These are phyloP conservation scores for Xerocomus spinulosus DNA, from an alignment of 768 basidiomycete genomes.

Conservation along the genomic window DNA sequence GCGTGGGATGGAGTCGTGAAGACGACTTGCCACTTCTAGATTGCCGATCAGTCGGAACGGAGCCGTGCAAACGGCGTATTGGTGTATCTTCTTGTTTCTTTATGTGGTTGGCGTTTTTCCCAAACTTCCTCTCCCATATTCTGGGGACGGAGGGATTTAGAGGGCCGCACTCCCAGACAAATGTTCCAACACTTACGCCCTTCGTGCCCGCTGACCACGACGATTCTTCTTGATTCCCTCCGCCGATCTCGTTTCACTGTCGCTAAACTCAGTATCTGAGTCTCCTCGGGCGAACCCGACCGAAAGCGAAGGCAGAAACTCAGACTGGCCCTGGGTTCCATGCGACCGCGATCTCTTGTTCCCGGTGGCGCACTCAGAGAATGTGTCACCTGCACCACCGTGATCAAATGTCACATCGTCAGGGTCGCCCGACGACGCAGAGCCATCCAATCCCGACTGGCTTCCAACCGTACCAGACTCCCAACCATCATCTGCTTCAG, in stretches of 20 bases:
- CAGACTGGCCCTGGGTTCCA: conserved; percentile 35
- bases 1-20: not conserved
- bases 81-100: conserved; percentile 46
- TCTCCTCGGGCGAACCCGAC: conserved; percentile 81
- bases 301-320: conserved; percentile 85
- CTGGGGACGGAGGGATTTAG: conserved; percentile 37
- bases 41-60: conserved; percentile 15
- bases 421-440: conserved; percentile 32
- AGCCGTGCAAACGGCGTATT: conserved; percentile 12
- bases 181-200: conserved; percentile 65
- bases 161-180: not conserved
- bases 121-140: conserved; percentile 98
- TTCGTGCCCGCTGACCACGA: conserved; percentile 88
- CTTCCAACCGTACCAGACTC: conserved; percentile 41
- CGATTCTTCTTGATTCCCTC: conserved; percentile 75
- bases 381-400: conserved; percentile 17
- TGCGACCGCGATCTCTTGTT: conserved; percentile 20
- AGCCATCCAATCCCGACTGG: conserved; percentile 12
- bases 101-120: conserved; percentile 86
- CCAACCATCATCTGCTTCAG: conserved; percentile 30
- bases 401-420: conserved; percentile 30
- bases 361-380: conserved; percentile 8
- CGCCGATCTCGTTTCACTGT: conserved; percentile 51
- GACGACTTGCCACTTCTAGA: conserved; percentile 11
- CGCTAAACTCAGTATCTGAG: conserved; percentile 74